Evolutionary conservation across 306 rosid genomes (phyloP).

Genomic region (Quillaja saponaria): DNA sequence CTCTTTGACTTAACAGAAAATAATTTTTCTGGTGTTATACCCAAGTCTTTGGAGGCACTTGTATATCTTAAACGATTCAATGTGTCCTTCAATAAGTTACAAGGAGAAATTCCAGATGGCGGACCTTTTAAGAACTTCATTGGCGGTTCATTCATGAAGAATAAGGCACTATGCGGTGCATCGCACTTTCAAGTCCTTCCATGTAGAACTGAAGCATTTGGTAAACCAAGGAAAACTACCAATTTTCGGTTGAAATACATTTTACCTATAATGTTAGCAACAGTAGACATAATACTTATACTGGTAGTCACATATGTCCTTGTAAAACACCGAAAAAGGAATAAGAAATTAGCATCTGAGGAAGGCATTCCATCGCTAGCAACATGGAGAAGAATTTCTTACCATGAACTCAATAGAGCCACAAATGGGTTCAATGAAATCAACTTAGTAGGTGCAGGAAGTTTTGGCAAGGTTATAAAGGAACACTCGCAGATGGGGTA

Average conservation of each 20-base stretch:
- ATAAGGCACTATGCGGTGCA: neutral
- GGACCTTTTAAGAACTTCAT: neutral
- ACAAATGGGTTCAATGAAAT: neutral
- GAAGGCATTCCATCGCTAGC: neutral
- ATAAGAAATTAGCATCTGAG: neutral
- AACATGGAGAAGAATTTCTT: neutral
- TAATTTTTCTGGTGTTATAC: neutral
- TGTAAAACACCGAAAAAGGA: too few species aligned
- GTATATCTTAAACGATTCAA: neutral
- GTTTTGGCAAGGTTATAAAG: neutral
- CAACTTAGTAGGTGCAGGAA: neutral
- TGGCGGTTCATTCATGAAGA: neutral
- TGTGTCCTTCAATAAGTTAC: neutral
- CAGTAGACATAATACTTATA: too few species aligned
- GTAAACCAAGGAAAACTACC: neutral
- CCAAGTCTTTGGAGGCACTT: neutral
- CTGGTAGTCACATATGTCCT: too few species aligned
- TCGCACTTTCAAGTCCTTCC: too few species aligned
- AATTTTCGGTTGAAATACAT: neutral
- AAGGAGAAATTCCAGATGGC: neutral
- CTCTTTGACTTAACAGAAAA: neutral
- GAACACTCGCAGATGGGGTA: neutral
- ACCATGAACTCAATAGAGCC: neutral
- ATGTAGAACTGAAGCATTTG: neutral
- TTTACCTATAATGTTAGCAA: neutral